phyloP scores from a whole-genome alignment of 2,329 filamentous ascomycete species.

The Neonectria neomacrospora region DNA sequence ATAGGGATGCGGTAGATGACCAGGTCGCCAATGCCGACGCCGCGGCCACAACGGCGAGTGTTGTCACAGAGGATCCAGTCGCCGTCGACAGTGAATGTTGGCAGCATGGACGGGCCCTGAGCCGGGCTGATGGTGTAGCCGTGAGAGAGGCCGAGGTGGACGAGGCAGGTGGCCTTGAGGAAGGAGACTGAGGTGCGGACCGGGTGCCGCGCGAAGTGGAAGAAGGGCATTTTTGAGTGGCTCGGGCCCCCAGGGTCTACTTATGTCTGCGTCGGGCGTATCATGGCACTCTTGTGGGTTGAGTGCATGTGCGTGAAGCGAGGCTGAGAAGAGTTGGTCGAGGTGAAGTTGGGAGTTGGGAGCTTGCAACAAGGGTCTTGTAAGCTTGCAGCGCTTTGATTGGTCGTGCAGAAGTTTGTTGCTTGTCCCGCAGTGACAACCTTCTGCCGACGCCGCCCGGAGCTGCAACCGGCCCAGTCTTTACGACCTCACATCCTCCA shows the following conservation, averaged over 20 bases:
- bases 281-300: slow-evolving; percentile 16
- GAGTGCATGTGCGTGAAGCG: background rate
- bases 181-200: slow-evolving; percentile 50
- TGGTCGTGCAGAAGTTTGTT: slow-evolving; percentile 23
- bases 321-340: slow-evolving; percentile 1
- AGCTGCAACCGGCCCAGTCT: slow-evolving; percentile 27
- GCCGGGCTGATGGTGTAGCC: slow-evolving; percentile 69
- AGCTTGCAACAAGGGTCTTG: slow-evolving; percentile 21
- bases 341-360: slow-evolving; percentile 2
- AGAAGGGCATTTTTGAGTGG: slow-evolving; percentile 37
- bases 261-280: slow-evolving; percentile 1
- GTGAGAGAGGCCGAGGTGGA: slow-evolving; percentile 65
- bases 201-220: slow-evolving; percentile 54
- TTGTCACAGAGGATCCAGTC: slow-evolving; percentile 77
- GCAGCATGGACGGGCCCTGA: slow-evolving; percentile 87
- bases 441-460: slow-evolving; percentile 42
- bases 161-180: slow-evolving; percentile 54
- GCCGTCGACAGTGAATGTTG: slow-evolving; percentile 76
- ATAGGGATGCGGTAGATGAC: slow-evolving; percentile 82
- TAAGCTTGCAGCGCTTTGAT: slow-evolving; percentile 26
- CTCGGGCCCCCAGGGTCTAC: slow-evolving; percentile 17
- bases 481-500: slow-evolving; percentile 25
- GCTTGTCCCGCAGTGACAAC: slow-evolving; percentile 35
- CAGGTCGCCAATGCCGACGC: slow-evolving; percentile 80
- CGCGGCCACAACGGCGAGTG: slow-evolving; percentile 74